A percentile compares a stretch with the other conserved stretches of the same genome.
These are phyloP conservation scores for Coprinopsis sp. DNA, from an alignment of 768 basidiomycete genomes.

Conservation along the genomic window DNA sequence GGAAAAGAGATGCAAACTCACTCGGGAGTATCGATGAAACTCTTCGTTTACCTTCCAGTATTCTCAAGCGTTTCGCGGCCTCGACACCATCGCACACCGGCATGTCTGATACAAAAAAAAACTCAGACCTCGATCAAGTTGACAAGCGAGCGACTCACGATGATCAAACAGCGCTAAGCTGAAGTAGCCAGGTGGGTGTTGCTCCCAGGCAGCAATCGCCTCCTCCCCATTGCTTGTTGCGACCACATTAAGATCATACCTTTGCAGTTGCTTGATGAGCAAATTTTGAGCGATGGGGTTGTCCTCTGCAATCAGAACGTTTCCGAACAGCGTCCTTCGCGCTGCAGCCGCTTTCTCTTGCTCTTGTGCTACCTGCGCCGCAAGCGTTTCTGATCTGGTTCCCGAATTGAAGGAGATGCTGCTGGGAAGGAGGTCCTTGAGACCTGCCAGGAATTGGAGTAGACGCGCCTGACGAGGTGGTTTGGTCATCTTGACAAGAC, in stretches of 20 bases:
- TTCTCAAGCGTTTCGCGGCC: conserved; percentile 59
- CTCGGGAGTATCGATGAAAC: conserved; percentile 48
- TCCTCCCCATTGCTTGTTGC: conserved; percentile 67
- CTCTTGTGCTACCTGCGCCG: conserved; percentile 35
- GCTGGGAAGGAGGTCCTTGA: conserved; percentile 56
- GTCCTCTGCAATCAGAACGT: conserved; percentile 72
- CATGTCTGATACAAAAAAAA: conserved; percentile 49
- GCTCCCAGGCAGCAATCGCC: conserved; percentile 67
- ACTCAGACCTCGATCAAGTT: neutral
- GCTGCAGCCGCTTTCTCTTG: conserved; percentile 43
- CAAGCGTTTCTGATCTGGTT: conserved; percentile 32
- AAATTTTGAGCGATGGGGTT: conserved; percentile 68
- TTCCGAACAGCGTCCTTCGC: conserved; percentile 57
- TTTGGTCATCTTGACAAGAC: conserved; percentile 66
- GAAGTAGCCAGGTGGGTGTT: conserved; percentile 63
- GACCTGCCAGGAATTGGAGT: conserved; percentile 54
- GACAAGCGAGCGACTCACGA: conserved; percentile 37
- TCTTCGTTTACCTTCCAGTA: conserved; percentile 56
- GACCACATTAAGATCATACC: conserved; percentile 53
- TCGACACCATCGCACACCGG: conserved; percentile 76
- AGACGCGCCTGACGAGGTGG: conserved; percentile 59
- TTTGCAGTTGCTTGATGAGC: conserved; percentile 61
- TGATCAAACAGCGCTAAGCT: conserved; percentile 71
- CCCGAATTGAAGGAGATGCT: too few relatives aligned
- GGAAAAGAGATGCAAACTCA: conserved; percentile 24